Conservation (phyloP, 805 yeast species). For the Suhomyces canberraensis region DNA sequence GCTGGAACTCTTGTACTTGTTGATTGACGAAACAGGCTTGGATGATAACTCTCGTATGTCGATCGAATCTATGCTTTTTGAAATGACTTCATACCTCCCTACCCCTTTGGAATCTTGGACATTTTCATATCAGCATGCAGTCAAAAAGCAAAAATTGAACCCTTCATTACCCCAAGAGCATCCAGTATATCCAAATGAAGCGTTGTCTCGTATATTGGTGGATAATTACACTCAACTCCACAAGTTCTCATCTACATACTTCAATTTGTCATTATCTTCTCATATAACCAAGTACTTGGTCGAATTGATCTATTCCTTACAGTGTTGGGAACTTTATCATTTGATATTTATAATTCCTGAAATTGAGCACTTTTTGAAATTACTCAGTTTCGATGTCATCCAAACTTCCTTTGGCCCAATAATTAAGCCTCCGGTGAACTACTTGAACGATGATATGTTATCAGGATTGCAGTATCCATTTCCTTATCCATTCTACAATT, state of each 20-base stretch:
- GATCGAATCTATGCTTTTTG: constrained; percentile 25
- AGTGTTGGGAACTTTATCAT: constrained; percentile 46
- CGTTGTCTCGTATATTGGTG: constrained; percentile 34
- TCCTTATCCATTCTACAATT: constrained; percentile 45
- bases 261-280: constrained; percentile 36
- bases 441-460: constrained; percentile 30
- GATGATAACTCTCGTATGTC: constrained; percentile 29
- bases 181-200: constrained; percentile 31
- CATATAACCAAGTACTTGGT: constrained; percentile 40
- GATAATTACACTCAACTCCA: constrained; percentile 34
- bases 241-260: constrained; percentile 31
- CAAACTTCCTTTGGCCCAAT: constrained; percentile 37
- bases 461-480: constrained; percentile 43
- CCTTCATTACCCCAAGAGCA: neutral
- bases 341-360: constrained; percentile 30
- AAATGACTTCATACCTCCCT: constrained; percentile 26
- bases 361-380: constrained; percentile 30
- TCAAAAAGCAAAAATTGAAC: constrained; percentile 1
- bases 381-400: constrained; percentile 33
- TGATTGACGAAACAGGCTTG: constrained; percentile 24
- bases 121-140: constrained; percentile 6
- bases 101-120: constrained; percentile 12
- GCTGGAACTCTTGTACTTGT: constrained; percentile 25
- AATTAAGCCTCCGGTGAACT: constrained; percentile 39
- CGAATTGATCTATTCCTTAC: constrained; percentile 33